These are phyloP conservation scores for Eucalyptus tenuipes DNA, from an alignment of 345 rosid species.

Conservation along the genomic window DNA sequence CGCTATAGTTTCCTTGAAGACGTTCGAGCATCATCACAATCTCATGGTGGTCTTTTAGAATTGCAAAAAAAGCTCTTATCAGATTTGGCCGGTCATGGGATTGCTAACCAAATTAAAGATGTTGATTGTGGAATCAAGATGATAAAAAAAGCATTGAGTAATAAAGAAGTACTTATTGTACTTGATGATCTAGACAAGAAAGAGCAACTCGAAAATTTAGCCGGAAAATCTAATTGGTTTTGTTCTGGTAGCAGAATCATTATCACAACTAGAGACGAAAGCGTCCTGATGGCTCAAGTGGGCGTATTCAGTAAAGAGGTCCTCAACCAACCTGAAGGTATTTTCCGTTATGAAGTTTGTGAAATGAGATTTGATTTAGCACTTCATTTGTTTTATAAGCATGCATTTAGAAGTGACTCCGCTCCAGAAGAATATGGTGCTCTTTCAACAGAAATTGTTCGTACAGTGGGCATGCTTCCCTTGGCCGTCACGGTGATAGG, in stretches of 20 bases:
- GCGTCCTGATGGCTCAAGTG: not conserved
- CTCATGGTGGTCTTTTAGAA: not conserved
- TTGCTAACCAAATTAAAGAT: not conserved
- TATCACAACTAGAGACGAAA: not conserved
- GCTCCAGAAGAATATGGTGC: not conserved
- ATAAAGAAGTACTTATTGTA: not conserved
- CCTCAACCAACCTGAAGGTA: not conserved
- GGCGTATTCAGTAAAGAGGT: not conserved
- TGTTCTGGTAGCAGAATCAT: not conserved
- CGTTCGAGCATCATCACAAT: not conserved
- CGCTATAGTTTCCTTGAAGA: slow-evolving; percentile 8
- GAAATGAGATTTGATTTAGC: not conserved
- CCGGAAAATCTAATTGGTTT: not conserved
- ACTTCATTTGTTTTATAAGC: not conserved
- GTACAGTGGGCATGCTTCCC: not conserved
- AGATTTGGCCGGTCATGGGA: not conserved
- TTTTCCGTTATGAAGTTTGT: not conserved
- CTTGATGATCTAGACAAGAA: not conserved
- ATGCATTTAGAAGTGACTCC: not conserved
- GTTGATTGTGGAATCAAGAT: not conserved
- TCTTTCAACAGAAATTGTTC: not conserved
- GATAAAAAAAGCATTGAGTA: not conserved
- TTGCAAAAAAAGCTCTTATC: not conserved
- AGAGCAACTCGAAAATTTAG: not conserved
- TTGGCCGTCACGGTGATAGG: not conserved